These are phyloP conservation scores for Moesziomyces parantarcticus DNA, from an alignment of 1,284 basidiomycete genomes.

Conservation along the genomic window DNA sequence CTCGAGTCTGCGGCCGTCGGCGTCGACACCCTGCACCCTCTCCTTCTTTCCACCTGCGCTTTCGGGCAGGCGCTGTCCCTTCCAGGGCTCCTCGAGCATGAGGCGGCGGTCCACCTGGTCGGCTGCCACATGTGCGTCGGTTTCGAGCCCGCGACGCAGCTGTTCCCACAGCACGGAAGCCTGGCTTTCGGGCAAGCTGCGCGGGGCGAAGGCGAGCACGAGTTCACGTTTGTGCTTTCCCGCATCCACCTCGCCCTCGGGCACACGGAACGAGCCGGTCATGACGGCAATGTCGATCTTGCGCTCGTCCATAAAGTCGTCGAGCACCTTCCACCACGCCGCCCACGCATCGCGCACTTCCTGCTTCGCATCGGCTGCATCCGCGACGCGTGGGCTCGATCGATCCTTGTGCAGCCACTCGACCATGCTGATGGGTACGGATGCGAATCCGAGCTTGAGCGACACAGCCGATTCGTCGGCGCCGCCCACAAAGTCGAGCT, in stretches of 20 bases:
- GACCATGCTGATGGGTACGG: constrained; percentile 51
- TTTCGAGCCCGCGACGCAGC: constrained; percentile 32
- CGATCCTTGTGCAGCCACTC: constrained; percentile 56
- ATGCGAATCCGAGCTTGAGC: constrained; percentile 51
- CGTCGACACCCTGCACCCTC: constrained; percentile 44
- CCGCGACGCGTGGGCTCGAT: background rate
- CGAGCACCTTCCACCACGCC: constrained; percentile 51
- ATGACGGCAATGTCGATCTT: constrained; percentile 56
- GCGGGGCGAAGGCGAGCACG: constrained; percentile 41
- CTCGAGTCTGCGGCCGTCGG: constrained; percentile 23
- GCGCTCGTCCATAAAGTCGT: constrained; percentile 50
- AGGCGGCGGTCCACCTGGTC: constrained; percentile 27
- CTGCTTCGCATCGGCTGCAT: constrained; percentile 22
- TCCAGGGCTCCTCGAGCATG: constrained; percentile 54
- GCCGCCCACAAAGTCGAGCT: constrained; percentile 23
- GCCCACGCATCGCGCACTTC: constrained; percentile 50
- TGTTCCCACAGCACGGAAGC: constrained; percentile 27
- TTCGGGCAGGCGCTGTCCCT: constrained; percentile 47
- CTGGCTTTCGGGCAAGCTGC: constrained; percentile 12
- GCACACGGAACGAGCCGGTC: constrained; percentile 49
- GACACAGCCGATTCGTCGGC: constrained; percentile 4
- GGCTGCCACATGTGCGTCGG: constrained; percentile 24
- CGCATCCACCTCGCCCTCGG: constrained; percentile 38
- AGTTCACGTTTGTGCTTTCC: constrained; percentile 59
- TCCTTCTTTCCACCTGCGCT: constrained; percentile 50